Conservation (phyloP, 2,329 filamentous ascomycete species). For the Botrytis porri region DNA sequence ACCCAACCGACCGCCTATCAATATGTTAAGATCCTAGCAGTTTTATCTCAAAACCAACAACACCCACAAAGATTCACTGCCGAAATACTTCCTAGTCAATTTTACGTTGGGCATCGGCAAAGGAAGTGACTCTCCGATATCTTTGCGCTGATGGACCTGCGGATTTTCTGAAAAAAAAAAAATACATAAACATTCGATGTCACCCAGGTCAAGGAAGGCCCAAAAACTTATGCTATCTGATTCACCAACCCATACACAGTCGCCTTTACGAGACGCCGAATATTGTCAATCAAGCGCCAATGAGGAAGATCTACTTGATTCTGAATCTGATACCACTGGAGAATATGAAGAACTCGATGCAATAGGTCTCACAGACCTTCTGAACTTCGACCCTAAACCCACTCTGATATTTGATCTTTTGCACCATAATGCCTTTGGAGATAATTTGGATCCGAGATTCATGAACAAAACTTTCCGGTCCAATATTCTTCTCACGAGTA, state of each 20-base stretch:
- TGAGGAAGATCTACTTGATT: constrained; percentile 5
- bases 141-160: constrained; percentile 1
- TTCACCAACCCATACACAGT: constrained; percentile 6
- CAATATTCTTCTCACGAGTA: not conserved
- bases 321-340: not conserved
- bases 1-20: not conserved
- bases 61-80: not conserved
- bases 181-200: constrained; percentile 10
- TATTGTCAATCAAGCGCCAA: constrained; percentile 5
- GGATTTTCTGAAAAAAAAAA: constrained; percentile 3
- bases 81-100: not conserved
- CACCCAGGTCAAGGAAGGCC: constrained; percentile 9
- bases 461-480: constrained; percentile 49
- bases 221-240: constrained; percentile 19
- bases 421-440: constrained; percentile 21
- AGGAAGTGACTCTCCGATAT: not conserved
- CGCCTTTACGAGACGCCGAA: constrained; percentile 1
- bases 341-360: constrained; percentile 1
- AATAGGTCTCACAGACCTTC: constrained; percentile 48
- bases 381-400: constrained; percentile 71
- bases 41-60: not conserved
- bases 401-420: constrained; percentile 65
- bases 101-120: not conserved
- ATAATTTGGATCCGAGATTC: constrained; percentile 57
- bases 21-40: constrained; percentile 6